These are phyloP conservation scores for Fusarium hostae DNA, from an alignment of 2,329 filamentous ascomycete species.

Conservation along the genomic window DNA sequence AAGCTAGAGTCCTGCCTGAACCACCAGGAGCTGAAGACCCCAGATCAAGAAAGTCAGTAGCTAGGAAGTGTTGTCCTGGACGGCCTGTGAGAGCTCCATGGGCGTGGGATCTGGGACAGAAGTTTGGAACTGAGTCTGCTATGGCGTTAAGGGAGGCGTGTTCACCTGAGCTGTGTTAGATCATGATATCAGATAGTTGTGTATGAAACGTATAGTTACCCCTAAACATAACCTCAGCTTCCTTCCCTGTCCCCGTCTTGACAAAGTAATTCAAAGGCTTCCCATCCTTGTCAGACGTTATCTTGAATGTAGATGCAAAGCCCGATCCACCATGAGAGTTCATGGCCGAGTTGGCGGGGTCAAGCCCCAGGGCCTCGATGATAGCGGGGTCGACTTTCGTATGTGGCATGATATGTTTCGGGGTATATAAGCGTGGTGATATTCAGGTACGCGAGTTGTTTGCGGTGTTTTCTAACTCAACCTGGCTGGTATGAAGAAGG, in stretches of 20 bases:
- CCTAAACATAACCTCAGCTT: constrained; percentile 75
- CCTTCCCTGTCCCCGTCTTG: constrained; percentile 72
- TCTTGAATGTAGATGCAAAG: constrained; percentile 74
- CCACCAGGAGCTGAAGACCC: constrained; percentile 54
- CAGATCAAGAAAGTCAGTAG: constrained; percentile 84
- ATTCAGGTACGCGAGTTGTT: not conserved
- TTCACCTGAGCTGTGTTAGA: constrained; percentile 67
- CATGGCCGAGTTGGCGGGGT: constrained; percentile 69
- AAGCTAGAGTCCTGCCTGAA: constrained; percentile 70
- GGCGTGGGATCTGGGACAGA: constrained; percentile 81
- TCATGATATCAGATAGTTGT: constrained; percentile 1
- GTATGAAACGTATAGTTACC: constrained; percentile 55
- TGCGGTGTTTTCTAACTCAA: not conserved
- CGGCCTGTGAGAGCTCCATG: constrained; percentile 70
- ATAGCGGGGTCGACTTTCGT: constrained; percentile 27
- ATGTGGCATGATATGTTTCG: constrained; percentile 17
- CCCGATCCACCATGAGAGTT: constrained; percentile 72
- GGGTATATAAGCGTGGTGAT: not conserved
- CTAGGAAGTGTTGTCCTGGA: constrained; percentile 66
- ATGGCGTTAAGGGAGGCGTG: constrained; percentile 87
- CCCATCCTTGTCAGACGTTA: constrained; percentile 59
- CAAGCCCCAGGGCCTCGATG: constrained; percentile 61
- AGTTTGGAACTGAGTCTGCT: constrained; percentile 73
- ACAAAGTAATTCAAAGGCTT: constrained; percentile 72
- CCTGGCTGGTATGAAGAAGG: constrained; percentile 1